Percentiles rank a stretch among this genome's conserved stretches.
Conservation (phyloP, 106 monocot species). For the Dendrobium officinale region DNA sequence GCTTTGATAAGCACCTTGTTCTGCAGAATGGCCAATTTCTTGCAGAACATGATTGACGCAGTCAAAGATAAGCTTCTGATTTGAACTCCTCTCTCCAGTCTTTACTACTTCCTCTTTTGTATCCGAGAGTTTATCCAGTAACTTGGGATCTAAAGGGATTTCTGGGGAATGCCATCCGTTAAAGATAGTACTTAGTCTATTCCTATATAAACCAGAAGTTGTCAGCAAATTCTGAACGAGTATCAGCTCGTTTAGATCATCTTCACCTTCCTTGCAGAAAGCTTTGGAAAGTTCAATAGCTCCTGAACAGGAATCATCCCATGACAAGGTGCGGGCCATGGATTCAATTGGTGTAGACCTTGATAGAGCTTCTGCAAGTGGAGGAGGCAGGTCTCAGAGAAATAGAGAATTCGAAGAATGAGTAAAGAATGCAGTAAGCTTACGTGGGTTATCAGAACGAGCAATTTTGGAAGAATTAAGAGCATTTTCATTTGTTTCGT, state of each 20-base stretch:
- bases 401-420: not conserved
- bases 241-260: slow-evolving; percentile 27
- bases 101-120: slow-evolving; percentile 26
- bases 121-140: slow-evolving; percentile 42
- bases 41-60: slow-evolving; percentile 34
- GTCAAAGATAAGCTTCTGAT: slow-evolving; percentile 47
- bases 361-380: slow-evolving; percentile 28
- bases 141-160: slow-evolving; percentile 40
- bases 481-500: slow-evolving; percentile 10
- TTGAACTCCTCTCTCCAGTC: slow-evolving; percentile 30
- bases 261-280: slow-evolving; percentile 28
- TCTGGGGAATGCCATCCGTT: slow-evolving; percentile 47
- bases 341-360: slow-evolving; percentile 64
- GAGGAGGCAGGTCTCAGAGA: not conserved
- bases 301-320: slow-evolving; percentile 25
- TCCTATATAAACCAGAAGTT: slow-evolving; percentile 32
- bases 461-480: slow-evolving; percentile 11
- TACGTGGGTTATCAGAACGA: slow-evolving; percentile 24
- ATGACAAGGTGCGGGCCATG: slow-evolving; percentile 46
- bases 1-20: slow-evolving; percentile 1
- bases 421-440: slow-evolving; percentile 5
- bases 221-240: slow-evolving; percentile 47
- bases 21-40: slow-evolving; percentile 11
- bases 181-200: slow-evolving; percentile 15
- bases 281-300: slow-evolving; percentile 19